These are phyloP conservation scores for Lasiosphaeriaceae sp. DNA, from an alignment of 495 filamentous ascomycete species.

Conservation along the genomic window DNA sequence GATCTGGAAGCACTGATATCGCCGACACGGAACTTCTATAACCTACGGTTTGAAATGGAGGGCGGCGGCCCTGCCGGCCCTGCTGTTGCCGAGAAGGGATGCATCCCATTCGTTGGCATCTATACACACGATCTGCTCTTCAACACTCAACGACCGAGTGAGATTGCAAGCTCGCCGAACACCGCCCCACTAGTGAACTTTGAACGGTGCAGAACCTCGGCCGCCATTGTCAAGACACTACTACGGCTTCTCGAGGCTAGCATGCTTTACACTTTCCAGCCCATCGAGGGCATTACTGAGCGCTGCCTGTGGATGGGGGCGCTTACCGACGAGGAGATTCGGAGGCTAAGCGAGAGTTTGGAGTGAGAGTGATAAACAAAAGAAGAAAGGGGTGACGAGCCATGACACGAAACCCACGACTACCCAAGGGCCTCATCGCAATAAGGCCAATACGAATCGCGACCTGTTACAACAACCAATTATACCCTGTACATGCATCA, in stretches of 20 bases:
- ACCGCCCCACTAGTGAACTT: conserved; percentile 87
- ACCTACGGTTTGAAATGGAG: conserved; percentile 90
- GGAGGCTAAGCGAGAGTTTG: conserved; percentile 36
- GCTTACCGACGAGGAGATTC: conserved; percentile 79
- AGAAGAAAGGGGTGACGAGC: conserved; percentile 4
- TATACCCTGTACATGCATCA: conserved; percentile 21
- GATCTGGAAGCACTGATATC: conserved; percentile 83
- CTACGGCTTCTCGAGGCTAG: conserved; percentile 89
- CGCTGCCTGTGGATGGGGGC: conserved; percentile 94
- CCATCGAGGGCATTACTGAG: conserved; percentile 82
- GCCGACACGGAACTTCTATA: conserved; percentile 86
- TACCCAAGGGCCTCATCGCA: neutral
- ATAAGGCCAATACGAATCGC: neutral
- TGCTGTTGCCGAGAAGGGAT: conserved; percentile 64
- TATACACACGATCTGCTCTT: conserved; percentile 97
- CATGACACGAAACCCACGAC: conserved; percentile 1
- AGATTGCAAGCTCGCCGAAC: conserved; percentile 60
- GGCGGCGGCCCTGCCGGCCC: conserved; percentile 33
- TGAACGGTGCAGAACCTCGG: conserved; percentile 85
- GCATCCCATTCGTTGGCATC: conserved; percentile 92
- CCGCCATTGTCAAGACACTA: conserved; percentile 89
- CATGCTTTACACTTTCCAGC: conserved; percentile 77
- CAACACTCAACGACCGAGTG: conserved; percentile 81
- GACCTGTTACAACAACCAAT: conserved; percentile 6
- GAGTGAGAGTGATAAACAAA: conserved; percentile 23